Conservation (phyloP, 148 eudicot genomes). For the Diospyros kaki region DNA sequence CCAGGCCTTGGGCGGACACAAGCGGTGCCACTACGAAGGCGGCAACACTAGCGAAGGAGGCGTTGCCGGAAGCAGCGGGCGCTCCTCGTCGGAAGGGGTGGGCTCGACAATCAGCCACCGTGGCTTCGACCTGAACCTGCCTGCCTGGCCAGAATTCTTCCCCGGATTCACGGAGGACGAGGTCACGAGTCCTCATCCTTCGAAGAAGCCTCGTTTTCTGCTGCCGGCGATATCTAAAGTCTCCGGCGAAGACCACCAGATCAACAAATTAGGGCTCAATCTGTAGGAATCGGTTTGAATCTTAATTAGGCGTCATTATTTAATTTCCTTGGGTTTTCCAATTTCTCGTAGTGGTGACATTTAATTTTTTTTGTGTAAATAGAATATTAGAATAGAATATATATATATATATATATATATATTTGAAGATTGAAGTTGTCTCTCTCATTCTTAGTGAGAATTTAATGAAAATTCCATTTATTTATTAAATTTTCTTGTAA, state of each 20-base stretch:
- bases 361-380: slow-evolving; percentile 7
- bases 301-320: background rate
- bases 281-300: background rate
- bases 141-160: slow-evolving; percentile 66
- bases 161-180: slow-evolving; percentile 48
- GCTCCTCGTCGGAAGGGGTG: slow-evolving; percentile 66
- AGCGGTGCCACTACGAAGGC: slow-evolving; percentile 58
- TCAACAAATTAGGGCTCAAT: background rate
- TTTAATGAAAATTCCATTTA: too few species aligned
- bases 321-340: background rate
- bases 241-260: background rate
- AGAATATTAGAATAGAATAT: background rate
- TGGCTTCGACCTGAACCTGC: slow-evolving; percentile 77
- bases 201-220: slow-evolving; percentile 52
- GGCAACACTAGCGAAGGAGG: slow-evolving; percentile 32
- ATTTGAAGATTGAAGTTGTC: too few species aligned
- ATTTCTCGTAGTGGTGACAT: background rate
- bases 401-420: too few species aligned
- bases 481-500: too few species aligned
- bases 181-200: slow-evolving; percentile 90
- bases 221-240: slow-evolving; percentile 8
- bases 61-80: slow-evolving; percentile 26
- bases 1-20: slow-evolving; percentile 60
- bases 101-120: slow-evolving; percentile 63
- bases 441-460: background rate